Evolutionary conservation across 1,284 basidiomycete species (phyloP).

Genomic region (Apiotrichum gamsii): DNA sequence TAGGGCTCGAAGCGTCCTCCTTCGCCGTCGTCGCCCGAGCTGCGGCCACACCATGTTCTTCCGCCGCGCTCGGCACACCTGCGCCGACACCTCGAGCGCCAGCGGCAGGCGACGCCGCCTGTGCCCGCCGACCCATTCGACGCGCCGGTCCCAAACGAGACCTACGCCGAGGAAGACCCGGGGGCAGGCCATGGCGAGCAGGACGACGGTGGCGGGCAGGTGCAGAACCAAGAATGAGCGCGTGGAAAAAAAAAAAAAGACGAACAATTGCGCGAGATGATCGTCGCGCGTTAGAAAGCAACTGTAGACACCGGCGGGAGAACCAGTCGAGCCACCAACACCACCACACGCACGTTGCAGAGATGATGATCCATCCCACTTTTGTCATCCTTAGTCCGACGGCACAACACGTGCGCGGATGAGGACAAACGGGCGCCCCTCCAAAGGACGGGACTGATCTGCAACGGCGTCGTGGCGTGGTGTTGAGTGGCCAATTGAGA

Average conservation of each 20-base stretch:
- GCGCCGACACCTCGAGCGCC: constrained; percentile 30
- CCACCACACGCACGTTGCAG: not conserved
- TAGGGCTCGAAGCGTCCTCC: constrained; percentile 45
- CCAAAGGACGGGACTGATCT: constrained; percentile 12
- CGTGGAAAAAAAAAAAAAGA: too few species aligned
- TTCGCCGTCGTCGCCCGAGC: constrained; percentile 37
- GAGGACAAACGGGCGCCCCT: constrained; percentile 11
- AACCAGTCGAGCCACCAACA: not conserved
- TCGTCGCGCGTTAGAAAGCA: too few species aligned
- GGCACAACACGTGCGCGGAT: not conserved
- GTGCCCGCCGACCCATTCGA: constrained; percentile 35
- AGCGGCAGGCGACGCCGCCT: constrained; percentile 22
- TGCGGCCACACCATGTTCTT: constrained; percentile 26
- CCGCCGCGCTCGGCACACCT: constrained; percentile 34
- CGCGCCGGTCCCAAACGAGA: constrained; percentile 44
- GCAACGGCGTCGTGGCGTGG: too few species aligned
- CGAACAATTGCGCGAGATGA: too few species aligned
- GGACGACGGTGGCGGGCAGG: not conserved
- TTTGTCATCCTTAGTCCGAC: constrained; percentile 21
- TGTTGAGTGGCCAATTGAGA: not conserved
- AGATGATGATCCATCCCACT: constrained; percentile 15
- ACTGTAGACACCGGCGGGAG: not conserved
- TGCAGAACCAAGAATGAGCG: not conserved
- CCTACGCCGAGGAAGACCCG: constrained; percentile 29
- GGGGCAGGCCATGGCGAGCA: constrained; percentile 1